Conservation (phyloP, 179 eudicot species). For the Heliamphora pulchella region DNA sequence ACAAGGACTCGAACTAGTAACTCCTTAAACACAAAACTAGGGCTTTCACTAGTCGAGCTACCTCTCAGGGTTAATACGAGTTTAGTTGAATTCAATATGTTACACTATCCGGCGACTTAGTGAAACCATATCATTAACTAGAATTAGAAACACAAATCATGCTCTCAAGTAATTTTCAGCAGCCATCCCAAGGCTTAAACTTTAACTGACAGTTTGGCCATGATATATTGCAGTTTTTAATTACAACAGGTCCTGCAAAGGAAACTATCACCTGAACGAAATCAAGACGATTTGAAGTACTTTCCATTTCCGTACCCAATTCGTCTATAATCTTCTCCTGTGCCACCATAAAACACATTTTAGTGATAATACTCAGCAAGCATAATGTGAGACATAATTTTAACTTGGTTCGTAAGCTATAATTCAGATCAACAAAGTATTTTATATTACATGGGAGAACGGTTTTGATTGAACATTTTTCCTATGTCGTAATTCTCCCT, state of each 20-base stretch:
- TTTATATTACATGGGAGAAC: too few relatives aligned
- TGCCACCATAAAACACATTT: conserved; percentile 8
- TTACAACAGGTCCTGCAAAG: background rate
- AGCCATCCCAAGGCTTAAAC: background rate
- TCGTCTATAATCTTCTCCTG: conserved; percentile 89
- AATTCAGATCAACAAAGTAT: background rate
- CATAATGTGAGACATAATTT: background rate
- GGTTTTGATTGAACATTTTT: too few relatives aligned
- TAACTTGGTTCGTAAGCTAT: background rate
- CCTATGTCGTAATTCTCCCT: too few relatives aligned
- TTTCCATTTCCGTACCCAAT: conserved; percentile 84
- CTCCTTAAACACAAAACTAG: too few relatives aligned
- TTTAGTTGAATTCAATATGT: too few relatives aligned
- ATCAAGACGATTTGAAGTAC: conserved; percentile 85
- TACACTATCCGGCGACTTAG: too few relatives aligned
- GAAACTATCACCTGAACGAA: conserved; percentile 67
- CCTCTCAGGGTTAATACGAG: too few relatives aligned
- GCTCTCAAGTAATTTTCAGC: background rate
- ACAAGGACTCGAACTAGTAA: too few relatives aligned
- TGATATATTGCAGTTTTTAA: background rate
- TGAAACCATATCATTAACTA: background rate
- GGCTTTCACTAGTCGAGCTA: too few relatives aligned
- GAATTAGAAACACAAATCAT: background rate
- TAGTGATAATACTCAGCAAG: background rate
- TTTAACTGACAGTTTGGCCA: background rate